These are phyloP conservation scores for Hyphopichia homilentoma DNA, from an alignment of 805 yeast genomes.

Conservation along the genomic window DNA sequence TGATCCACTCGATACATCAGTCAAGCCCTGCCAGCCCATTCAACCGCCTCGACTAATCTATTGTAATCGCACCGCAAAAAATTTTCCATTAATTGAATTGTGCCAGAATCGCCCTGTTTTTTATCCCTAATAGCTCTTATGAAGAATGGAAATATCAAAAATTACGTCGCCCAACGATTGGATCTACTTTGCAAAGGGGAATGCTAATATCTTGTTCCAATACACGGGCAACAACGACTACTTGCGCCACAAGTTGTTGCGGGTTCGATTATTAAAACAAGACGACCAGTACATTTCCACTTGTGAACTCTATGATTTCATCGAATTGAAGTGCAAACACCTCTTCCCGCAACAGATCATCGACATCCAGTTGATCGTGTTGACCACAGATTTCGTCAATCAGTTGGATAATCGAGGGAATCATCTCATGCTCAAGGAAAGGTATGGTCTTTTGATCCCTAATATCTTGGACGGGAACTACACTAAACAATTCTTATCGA, in stretches of 20 bases:
- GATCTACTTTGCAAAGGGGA: conserved; percentile 44
- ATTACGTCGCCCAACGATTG: conserved; percentile 37
- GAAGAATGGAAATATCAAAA: conserved; percentile 38
- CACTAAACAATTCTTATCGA: conserved; percentile 23
- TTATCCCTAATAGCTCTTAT: too few relatives aligned
- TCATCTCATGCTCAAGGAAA: conserved; percentile 33
- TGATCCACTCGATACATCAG: too few relatives aligned
- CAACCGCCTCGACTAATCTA: too few relatives aligned
- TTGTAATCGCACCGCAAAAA: too few relatives aligned
- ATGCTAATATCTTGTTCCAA: conserved; percentile 45
- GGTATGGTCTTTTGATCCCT: conserved; percentile 42
- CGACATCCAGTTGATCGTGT: conserved; percentile 27
- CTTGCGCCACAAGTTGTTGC: conserved; percentile 33
- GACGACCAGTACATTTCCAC: conserved; percentile 35
- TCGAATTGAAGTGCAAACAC: conserved; percentile 30
- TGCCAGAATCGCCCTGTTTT: too few relatives aligned
- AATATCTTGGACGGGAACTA: conserved; percentile 35
- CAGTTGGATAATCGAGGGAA: conserved; percentile 22
- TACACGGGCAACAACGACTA: conserved; percentile 34
- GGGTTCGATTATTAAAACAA: conserved; percentile 33
- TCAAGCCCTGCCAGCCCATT: too few relatives aligned
- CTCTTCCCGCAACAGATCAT: conserved; percentile 27
- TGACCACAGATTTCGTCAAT: conserved; percentile 27
- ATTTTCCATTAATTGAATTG: too few relatives aligned
- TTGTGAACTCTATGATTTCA: conserved; percentile 38